Evolutionary conservation across 495 filamentous ascomycete species (phyloP), one percentile per base, ranked within the genome.

Genomic region (Lineolata rhizophorae): DNA sequence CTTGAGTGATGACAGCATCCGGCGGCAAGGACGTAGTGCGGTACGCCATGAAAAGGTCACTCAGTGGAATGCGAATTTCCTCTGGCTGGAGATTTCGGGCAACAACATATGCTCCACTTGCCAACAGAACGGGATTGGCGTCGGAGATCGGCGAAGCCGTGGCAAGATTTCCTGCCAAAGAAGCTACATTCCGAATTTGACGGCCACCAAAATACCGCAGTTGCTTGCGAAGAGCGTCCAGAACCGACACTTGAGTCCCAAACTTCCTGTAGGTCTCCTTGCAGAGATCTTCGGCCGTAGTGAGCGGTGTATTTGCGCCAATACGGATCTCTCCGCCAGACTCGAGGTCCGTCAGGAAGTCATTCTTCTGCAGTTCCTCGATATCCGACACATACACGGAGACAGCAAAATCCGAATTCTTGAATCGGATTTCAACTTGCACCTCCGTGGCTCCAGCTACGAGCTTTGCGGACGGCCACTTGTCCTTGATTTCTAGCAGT

Each of bases 61-160:
- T 33, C 25, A 56, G 45, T 0, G 50, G 44, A n/a, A 56, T 22
- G 18, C 16, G 21, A 18, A 48, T 25, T 1, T 48, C 50, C 21
- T 42, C 38, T 1, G 37, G 18, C 19, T 49, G 30, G 19, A n/a
- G n/a, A n/a, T 37, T 54, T 31, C 41, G 33, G 0, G 39, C 47
- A 8, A 35, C 42, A 4, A 57, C 19, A n/a, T 35, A 39, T 18
- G 53, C 47, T 5, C 51, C 48, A 18, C 44, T 45, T 9, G 53
- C 48, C 20, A 56, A 20, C 5, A 57, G 30, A 11, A 57, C 46
- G 0, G 54, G 54, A 29, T 56, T 57, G 13, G 52, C 39, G 32
- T 57, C 54, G 1, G 53, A 57, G 18, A 55, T 53, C 3, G 54
- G 51, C 10, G 51, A 57, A 14, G 53, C 54, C 1, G 54, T 55